Conservation (phyloP, 495 filamentous ascomycete species). For the Penicillium taxi region DNA sequence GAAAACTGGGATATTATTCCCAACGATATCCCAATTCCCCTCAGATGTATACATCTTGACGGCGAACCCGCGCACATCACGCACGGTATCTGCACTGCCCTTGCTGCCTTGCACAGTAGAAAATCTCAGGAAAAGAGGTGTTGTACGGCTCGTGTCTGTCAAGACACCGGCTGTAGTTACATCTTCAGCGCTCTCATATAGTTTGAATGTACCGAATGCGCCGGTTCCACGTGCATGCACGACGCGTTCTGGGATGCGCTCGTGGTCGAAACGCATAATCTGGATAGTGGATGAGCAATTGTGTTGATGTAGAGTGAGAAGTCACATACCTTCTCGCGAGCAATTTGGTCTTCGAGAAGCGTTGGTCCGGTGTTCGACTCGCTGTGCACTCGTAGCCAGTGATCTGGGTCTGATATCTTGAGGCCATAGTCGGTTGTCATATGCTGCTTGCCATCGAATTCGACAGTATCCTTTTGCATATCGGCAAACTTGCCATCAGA, state of each 20-base stretch:
- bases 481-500: conserved; percentile 24
- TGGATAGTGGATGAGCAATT: conserved; percentile 16
- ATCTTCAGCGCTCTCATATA: conserved; percentile 61
- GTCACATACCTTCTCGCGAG: conserved; percentile 59
- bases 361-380: conserved; percentile 56
- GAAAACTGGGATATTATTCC: conserved; percentile 69
- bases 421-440: conserved; percentile 76
- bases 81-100: conserved; percentile 71
- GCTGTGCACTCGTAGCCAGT: conserved; percentile 64
- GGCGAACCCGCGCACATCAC: conserved; percentile 76
- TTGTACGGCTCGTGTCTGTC: conserved; percentile 71
- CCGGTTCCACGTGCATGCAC: conserved; percentile 80
- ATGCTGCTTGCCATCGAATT: conserved; percentile 28
- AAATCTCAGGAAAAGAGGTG: conserved; percentile 74
- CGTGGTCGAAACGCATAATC: conserved; percentile 79
- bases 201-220: conserved; percentile 76
- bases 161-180: conserved; percentile 64
- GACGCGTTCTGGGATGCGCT: conserved; percentile 81
- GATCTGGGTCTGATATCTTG: conserved; percentile 63
- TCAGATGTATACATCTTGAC: conserved; percentile 61
- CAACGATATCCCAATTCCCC: conserved; percentile 62
- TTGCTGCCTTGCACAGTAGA: conserved; percentile 73
- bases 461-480: conserved; percentile 26
- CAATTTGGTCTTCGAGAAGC: conserved; percentile 79
- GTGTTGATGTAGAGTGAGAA: not conserved